Percentiles rank a stretch among this genome's conserved stretches.
Evolutionary conservation across 768 basidiomycete species (phyloP).

Genomic region (Chalciporus piperatus): DNA sequence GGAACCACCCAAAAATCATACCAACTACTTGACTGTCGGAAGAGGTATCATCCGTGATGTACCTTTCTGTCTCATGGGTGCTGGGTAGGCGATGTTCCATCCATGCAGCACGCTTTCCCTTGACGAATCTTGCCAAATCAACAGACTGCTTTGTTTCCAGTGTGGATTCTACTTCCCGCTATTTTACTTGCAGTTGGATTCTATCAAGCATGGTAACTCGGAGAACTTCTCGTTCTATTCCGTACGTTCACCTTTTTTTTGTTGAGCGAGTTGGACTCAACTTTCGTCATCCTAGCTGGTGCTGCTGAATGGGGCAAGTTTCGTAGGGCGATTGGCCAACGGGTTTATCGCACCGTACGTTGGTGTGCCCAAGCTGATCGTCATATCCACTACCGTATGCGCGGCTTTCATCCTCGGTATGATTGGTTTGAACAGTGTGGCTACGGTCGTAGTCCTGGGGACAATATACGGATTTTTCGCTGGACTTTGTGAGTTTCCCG

Average conservation of each 20-base stretch:
- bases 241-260: slow-evolving; percentile 27
- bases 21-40: slow-evolving; percentile 15
- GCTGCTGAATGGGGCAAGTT: slow-evolving; percentile 49
- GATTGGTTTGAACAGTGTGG: slow-evolving; percentile 35
- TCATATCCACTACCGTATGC: slow-evolving; percentile 32
- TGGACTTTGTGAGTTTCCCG: slow-evolving; percentile 35
- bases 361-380: slow-evolving; percentile 44
- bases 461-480: slow-evolving; percentile 47
- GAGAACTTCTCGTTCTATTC: slow-evolving; percentile 55
- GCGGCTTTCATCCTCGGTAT: slow-evolving; percentile 42
- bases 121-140: background rate
- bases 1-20: slow-evolving; percentile 25
- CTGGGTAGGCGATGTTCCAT: slow-evolving; percentile 17
- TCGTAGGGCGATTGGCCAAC: slow-evolving; percentile 50
- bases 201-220: slow-evolving; percentile 44
- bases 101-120: background rate
- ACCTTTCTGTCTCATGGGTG: slow-evolving; percentile 17
- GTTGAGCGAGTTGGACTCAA: background rate
- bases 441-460: slow-evolving; percentile 39
- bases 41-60: slow-evolving; percentile 13
- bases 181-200: slow-evolving; percentile 56
- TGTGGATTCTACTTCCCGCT: slow-evolving; percentile 47
- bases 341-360: slow-evolving; percentile 40
- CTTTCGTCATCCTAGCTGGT: slow-evolving; percentile 36
- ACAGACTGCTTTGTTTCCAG: slow-evolving; percentile 27